Evolutionary conservation across 1,284 basidiomycete genomes (phyloP).

Genomic region (Leccinum solheimii): DNA sequence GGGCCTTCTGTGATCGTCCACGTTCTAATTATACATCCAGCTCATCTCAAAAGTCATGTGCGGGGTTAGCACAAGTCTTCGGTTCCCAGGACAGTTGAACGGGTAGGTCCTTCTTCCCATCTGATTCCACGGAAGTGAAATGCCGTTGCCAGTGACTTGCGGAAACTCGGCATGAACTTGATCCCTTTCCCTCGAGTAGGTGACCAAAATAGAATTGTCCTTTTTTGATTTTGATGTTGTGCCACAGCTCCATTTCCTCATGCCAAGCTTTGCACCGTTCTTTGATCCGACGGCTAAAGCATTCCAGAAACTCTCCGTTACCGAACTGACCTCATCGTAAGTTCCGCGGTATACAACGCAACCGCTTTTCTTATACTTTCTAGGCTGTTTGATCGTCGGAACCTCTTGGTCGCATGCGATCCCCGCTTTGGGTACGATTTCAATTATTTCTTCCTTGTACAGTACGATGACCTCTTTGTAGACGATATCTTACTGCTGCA

Average conservation of each 20-base stretch:
- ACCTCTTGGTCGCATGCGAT: slow-evolving; percentile 83
- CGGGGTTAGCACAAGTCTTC: slow-evolving; percentile 85
- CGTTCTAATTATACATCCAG: slow-evolving; percentile 37
- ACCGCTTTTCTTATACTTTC: slow-evolving; percentile 3
- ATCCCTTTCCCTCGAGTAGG: slow-evolving; percentile 87
- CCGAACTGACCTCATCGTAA: slow-evolving; percentile 71
- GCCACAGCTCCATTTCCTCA: slow-evolving; percentile 82
- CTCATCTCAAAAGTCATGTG: slow-evolving; percentile 86
- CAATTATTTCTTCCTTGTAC: background rate
- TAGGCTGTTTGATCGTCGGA: slow-evolving; percentile 80
- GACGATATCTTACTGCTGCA: slow-evolving; percentile 84
- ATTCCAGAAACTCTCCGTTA: slow-evolving; percentile 63
- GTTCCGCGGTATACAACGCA: slow-evolving; percentile 20
- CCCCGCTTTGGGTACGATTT: slow-evolving; percentile 66
- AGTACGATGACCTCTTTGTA: slow-evolving; percentile 26
- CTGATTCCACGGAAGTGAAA: slow-evolving; percentile 1
- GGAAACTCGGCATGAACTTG: slow-evolving; percentile 93
- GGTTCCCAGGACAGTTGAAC: slow-evolving; percentile 94
- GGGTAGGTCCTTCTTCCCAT: slow-evolving; percentile 46
- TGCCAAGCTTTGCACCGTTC: slow-evolving; percentile 86
- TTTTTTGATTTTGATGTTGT: background rate
- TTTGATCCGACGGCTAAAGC: slow-evolving; percentile 60
- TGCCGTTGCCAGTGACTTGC: slow-evolving; percentile 65
- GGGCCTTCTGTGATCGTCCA: slow-evolving; percentile 9
- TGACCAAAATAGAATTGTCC: slow-evolving; percentile 3